Percentiles rank a stretch among this genome's conserved stretches.
Evolutionary conservation across 1,284 basidiomycete genomes (phyloP).

Genomic region (Pyrrhoderma noxium): DNA sequence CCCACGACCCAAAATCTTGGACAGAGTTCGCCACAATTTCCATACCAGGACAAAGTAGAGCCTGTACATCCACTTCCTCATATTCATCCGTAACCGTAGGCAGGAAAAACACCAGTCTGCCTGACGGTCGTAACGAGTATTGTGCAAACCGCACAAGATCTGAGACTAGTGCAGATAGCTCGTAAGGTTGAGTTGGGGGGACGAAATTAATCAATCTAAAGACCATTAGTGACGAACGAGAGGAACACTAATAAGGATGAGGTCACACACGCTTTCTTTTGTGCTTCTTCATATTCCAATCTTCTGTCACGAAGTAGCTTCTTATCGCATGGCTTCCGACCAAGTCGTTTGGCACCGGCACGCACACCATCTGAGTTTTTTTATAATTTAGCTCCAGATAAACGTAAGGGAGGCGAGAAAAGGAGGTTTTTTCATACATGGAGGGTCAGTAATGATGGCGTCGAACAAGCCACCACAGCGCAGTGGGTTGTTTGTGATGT

Average conservation of each 20-base stretch:
- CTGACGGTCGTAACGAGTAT: conserved; percentile 78
- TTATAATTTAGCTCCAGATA: too few relatives aligned
- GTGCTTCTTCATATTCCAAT: conserved; percentile 29
- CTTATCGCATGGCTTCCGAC: conserved; percentile 53
- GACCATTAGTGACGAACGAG: not conserved
- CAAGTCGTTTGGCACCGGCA: conserved; percentile 92
- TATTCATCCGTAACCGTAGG: conserved; percentile 91
- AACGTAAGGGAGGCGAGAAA: conserved; percentile 7
- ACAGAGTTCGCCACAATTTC: conserved; percentile 81
- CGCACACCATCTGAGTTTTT: conserved; percentile 74
- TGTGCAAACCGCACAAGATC: conserved; percentile 83
- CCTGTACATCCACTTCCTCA: conserved; percentile 73
- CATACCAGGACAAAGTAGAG: conserved; percentile 80
- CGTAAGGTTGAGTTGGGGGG: conserved; percentile 88
- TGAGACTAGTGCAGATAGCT: conserved; percentile 75
- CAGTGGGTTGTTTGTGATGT: conserved; percentile 87
- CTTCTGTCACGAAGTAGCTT: conserved; percentile 15
- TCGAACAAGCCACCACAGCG: conserved; percentile 86
- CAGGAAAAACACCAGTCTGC: conserved; percentile 91
- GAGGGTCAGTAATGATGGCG: conserved; percentile 91
- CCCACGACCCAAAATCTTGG: conserved; percentile 96
- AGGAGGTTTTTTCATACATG: conserved; percentile 48
- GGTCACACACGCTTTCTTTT: conserved; percentile 32
- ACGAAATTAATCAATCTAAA: conserved; percentile 63
- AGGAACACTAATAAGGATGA: conserved; percentile 20